Evolutionary conservation across 192 early-diverging fungal species (phyloP).

Genomic region (Umbelopsis sp.): DNA sequence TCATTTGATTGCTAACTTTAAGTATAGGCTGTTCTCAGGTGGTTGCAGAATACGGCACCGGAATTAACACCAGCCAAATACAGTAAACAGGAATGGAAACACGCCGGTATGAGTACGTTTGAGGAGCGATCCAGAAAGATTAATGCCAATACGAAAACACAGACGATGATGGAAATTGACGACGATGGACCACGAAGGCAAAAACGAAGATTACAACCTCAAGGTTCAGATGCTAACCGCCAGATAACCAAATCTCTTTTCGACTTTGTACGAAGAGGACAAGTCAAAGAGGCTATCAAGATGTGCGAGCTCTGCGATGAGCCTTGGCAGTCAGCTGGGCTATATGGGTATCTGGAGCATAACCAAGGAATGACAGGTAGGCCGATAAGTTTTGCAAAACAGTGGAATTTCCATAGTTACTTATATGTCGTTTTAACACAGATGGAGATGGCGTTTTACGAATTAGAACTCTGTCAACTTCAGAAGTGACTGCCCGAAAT

Average conservation of each 20-base stretch:
- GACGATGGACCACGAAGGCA: conserved; percentile 20
- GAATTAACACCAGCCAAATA: background rate
- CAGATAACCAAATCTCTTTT: conserved; percentile 67
- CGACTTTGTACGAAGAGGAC: conserved; percentile 79
- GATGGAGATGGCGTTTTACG: background rate
- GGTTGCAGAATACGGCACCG: conserved; percentile 3
- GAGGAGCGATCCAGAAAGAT: conserved; percentile 4
- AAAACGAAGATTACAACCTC: background rate
- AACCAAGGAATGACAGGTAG: conserved; percentile 43
- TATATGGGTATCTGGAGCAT: conserved; percentile 65
- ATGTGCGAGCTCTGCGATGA: conserved; percentile 75
- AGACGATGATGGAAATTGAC: conserved; percentile 21
- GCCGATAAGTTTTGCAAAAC: background rate
- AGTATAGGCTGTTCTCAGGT: background rate
- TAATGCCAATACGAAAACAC: background rate
- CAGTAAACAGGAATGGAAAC: background rate
- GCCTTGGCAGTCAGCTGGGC: conserved; percentile 79
- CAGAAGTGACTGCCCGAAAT: conserved; percentile 40
- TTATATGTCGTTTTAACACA: background rate
- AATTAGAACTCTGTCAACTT: conserved; percentile 11
- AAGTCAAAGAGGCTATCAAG: conserved; percentile 62
- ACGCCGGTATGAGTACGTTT: background rate
- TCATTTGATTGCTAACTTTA: too few relatives aligned
- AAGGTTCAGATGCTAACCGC: conserved; percentile 42
- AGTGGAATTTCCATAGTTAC: background rate